These are phyloP conservation scores for Epithele typhae DNA, from an alignment of 768 basidiomycete genomes.

Conservation along the genomic window DNA sequence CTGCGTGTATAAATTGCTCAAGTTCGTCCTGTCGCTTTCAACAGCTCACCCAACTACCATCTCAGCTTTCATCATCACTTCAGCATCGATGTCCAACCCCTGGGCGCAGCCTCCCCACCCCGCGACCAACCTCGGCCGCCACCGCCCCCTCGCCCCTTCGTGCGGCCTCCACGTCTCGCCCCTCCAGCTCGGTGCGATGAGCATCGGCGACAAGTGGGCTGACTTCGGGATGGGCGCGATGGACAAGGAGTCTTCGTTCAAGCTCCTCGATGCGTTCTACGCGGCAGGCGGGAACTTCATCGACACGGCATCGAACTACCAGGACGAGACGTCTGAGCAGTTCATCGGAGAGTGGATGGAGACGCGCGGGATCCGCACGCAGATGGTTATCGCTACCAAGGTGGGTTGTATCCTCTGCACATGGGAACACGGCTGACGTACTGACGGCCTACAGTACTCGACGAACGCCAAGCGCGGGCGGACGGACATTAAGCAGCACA, in stretches of 20 bases:
- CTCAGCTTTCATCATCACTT: no score
- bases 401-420: no score
- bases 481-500: not conserved
- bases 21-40: no score
- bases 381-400: slow-evolving; percentile 42
- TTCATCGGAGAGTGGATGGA: slow-evolving; percentile 48
- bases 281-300: slow-evolving; percentile 32
- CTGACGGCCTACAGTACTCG: not conserved
- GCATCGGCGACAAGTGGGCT: slow-evolving; percentile 34
- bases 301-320: slow-evolving; percentile 33
- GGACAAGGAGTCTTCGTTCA: slow-evolving; percentile 32
- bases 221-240: slow-evolving; percentile 27
- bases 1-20: no score
- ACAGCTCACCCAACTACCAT: no score
- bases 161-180: slow-evolving; percentile 36
- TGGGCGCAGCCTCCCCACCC: no score
- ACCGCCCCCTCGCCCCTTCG: slow-evolving; percentile 30
- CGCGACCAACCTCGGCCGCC: slow-evolving; percentile 27
- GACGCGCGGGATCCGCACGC: slow-evolving; percentile 34
- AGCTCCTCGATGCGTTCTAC: slow-evolving; percentile 22
- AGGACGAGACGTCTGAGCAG: slow-evolving; percentile 29
- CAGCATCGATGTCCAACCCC: no score
- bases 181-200: slow-evolving; percentile 34
- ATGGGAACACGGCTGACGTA: no score
- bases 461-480: not conserved